phyloP scores from a whole-genome alignment of 371 early-diverging fungal species.

The Quaeritorhiza haematococci region DNA sequence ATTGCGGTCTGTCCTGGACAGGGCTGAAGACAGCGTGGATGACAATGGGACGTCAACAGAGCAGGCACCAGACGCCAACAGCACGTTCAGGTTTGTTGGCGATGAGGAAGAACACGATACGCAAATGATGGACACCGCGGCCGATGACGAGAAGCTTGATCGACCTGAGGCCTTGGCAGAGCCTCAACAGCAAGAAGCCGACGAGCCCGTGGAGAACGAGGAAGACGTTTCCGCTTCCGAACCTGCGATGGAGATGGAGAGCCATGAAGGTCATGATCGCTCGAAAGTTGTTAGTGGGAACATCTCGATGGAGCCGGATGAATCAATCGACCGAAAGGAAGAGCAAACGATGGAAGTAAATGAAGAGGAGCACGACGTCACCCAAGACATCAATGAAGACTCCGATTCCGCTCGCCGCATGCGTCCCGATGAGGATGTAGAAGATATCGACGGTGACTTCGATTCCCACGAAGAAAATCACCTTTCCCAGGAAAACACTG shows the following conservation, averaged over 20 bases:
- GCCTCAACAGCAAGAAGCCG: conserved; percentile 29
- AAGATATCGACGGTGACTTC: conserved; percentile 53
- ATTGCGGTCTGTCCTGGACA: no score
- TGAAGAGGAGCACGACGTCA: conserved; percentile 50
- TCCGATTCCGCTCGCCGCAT: conserved; percentile 22
- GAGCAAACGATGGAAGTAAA: conserved; percentile 37
- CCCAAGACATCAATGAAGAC: conserved; percentile 57
- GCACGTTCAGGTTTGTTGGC: no score
- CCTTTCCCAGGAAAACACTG: conserved; percentile 4
- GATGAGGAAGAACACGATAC: no score
- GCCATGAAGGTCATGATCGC: neutral
- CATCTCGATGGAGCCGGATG: conserved; percentile 37
- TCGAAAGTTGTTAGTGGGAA: conserved; percentile 1
- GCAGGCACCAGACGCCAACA: conserved; percentile 3
- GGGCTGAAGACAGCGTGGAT: conserved; percentile 5
- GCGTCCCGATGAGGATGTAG: conserved; percentile 11
- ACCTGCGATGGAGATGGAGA: conserved; percentile 25
- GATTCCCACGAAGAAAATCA: conserved; percentile 21
- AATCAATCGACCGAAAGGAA: conserved; percentile 28
- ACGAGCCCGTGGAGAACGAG: conserved; percentile 29
- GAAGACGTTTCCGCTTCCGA: conserved; percentile 5
- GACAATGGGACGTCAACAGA: conserved; percentile 5
- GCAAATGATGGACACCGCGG: conserved; percentile 7
- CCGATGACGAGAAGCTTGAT: conserved; percentile 7
- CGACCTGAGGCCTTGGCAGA: conserved; percentile 20